Evolutionary conservation across 2,329 filamentous ascomycete genomes (phyloP).

Genomic region (Scedosporium aurantiacum): DNA sequence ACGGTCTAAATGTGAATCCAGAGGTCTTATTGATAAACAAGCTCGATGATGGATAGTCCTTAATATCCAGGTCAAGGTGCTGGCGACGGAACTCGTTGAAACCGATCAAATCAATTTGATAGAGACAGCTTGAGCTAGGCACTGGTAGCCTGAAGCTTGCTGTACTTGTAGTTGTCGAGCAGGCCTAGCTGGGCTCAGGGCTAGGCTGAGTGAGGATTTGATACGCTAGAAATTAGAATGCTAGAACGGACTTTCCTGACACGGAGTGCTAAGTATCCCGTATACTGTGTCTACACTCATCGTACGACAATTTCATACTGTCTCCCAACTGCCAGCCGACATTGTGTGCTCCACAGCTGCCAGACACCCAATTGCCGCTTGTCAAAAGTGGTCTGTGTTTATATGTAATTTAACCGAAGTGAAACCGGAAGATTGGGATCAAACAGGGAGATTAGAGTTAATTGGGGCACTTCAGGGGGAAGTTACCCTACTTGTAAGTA

Average conservation of each 20-base stretch:
- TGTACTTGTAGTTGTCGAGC: background rate
- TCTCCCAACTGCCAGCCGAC: background rate
- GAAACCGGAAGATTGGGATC: conserved; percentile 3
- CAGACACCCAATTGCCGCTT: background rate
- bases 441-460: background rate
- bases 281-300: background rate
- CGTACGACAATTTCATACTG: background rate
- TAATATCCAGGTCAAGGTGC: background rate
- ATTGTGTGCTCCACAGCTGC: background rate
- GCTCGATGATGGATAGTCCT: background rate
- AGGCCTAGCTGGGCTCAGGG: background rate
- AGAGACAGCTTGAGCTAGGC: too few species aligned
- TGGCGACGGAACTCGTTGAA: background rate
- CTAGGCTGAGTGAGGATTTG: background rate
- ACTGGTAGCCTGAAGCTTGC: too few species aligned
- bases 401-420: background rate
- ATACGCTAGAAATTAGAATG: background rate
- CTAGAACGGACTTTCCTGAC: too few species aligned
- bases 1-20: background rate
- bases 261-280: background rate
- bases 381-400: background rate
- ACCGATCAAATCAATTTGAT: background rate
- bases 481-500: too few species aligned
- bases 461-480: background rate
- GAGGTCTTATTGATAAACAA: background rate